phyloP scores from a whole-genome alignment of 1,284 basidiomycete genomes.

The Vanrija sp. region DNA sequence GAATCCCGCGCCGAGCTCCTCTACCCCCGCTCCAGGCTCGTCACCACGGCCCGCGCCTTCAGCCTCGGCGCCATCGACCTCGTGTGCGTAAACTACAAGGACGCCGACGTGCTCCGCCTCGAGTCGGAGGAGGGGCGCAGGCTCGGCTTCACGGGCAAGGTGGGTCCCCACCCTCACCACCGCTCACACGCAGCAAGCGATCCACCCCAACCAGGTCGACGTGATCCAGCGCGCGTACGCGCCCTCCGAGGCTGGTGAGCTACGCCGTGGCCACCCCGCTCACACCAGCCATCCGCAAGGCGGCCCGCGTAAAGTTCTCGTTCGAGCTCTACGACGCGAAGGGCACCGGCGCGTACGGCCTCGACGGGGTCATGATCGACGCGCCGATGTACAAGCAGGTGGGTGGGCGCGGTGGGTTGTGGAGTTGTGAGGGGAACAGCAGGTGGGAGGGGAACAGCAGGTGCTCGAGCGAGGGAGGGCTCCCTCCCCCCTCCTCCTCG shows the following conservation, averaged over 20 bases:
- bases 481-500: too few relatives aligned
- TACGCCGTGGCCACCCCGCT: too few relatives aligned
- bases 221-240: conserved; percentile 75
- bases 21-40: conserved; percentile 79
- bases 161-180: conserved; percentile 35
- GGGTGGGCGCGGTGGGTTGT: conserved; percentile 53
- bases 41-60: conserved; percentile 78
- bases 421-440: conserved; percentile 16
- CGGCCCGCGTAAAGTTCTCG: conserved; percentile 60
- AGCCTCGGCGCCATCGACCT: conserved; percentile 83
- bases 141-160: conserved; percentile 83
- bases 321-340: conserved; percentile 40
- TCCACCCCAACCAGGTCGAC: conserved; percentile 82
- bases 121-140: conserved; percentile 74
- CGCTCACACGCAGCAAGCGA: conserved; percentile 67
- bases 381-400: conserved; percentile 73
- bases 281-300: conserved; percentile 67
- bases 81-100: conserved; percentile 88
- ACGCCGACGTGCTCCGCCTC: conserved; percentile 62
- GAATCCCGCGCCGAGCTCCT: conserved; percentile 68
- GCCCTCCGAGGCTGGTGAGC: conserved; percentile 64
- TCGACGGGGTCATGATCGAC: conserved; percentile 80
- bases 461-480: not conserved
- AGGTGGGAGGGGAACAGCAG: not conserved
- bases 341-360: conserved; percentile 60